Evolutionary conservation across 768 basidiomycete species (phyloP).

Genomic region (Serendipita sp.): DNA sequence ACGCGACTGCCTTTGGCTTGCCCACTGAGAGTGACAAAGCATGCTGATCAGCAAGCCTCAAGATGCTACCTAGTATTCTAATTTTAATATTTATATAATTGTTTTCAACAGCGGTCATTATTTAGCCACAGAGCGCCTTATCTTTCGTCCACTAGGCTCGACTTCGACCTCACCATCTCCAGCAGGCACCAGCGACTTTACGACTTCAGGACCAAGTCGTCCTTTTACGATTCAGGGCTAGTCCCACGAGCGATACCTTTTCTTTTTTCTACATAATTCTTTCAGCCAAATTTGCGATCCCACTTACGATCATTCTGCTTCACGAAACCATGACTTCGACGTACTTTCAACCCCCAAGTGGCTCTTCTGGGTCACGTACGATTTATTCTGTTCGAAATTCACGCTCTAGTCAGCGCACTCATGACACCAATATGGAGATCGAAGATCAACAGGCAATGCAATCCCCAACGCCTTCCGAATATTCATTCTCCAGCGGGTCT

Average conservation of each 20-base stretch:
- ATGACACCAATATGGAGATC: not conserved
- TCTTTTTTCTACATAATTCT: not conserved
- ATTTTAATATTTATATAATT: not conserved
- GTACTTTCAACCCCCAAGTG: not conserved
- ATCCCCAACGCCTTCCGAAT: not conserved
- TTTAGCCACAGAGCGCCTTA: too few relatives aligned
- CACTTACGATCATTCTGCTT: not conserved
- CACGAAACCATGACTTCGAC: not conserved
- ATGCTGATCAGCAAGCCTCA: not conserved
- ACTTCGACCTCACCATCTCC: constrained; percentile 2
- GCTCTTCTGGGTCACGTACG: not conserved
- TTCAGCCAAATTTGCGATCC: not conserved
- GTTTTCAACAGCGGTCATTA: too few relatives aligned
- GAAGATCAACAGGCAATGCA: not conserved
- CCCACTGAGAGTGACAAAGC: not conserved
- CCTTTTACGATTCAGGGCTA: not conserved
- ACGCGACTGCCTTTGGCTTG: too few relatives aligned
- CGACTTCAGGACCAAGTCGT: not conserved
- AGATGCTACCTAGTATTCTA: not conserved
- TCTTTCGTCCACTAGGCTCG: too few relatives aligned
- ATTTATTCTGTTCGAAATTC: not conserved
- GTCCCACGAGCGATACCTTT: constrained; percentile 7
- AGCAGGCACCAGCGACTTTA: not conserved
- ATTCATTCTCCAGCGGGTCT: not conserved
- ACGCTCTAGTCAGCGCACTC: not conserved